A percentile compares a stretch with the other conserved stretches of the same genome.
Conservation (phyloP, 225 moss, liverwort and hornwort species). For the Thuidium tamariscinum region DNA sequence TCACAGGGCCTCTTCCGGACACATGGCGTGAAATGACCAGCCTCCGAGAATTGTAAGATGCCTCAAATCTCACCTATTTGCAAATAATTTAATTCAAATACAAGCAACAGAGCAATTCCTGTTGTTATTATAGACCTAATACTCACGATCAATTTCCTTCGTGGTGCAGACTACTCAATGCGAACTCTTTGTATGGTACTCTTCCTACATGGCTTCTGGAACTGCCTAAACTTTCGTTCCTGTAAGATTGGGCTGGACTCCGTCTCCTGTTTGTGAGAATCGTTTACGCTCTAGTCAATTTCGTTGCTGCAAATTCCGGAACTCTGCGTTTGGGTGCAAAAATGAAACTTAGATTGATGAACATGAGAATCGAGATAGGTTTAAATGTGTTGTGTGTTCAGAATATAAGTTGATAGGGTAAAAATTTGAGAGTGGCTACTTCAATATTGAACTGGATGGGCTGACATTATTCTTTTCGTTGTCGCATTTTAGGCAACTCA, state of each 20-base stretch:
- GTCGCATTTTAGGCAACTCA: constrained; percentile 12
- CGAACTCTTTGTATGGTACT: constrained; percentile 4
- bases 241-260: neutral
- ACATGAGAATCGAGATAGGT: neutral
- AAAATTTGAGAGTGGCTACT: neutral
- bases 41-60: constrained; percentile 3
- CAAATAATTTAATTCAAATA: neutral
- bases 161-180: constrained; percentile 4
- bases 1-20: constrained; percentile 32
- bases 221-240: neutral
- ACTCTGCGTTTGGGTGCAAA: neutral
- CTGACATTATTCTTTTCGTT: neutral
- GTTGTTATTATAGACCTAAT: neutral
- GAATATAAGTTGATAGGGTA: neutral
- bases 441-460: neutral
- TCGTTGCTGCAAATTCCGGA: neutral
- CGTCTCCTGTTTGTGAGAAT: neutral
- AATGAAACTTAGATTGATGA: neutral
- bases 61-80: neutral
- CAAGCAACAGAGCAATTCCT: neutral
- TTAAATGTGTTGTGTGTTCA: neutral
- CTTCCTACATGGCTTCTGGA: constrained; percentile 20
- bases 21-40: neutral
- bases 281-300: neutral
- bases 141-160: neutral